Percentiles rank a stretch among this genome's conserved stretches.
phyloP scores from a whole-genome alignment of 2,329 filamentous ascomycete species.

The Ophiostoma sp. region DNA sequence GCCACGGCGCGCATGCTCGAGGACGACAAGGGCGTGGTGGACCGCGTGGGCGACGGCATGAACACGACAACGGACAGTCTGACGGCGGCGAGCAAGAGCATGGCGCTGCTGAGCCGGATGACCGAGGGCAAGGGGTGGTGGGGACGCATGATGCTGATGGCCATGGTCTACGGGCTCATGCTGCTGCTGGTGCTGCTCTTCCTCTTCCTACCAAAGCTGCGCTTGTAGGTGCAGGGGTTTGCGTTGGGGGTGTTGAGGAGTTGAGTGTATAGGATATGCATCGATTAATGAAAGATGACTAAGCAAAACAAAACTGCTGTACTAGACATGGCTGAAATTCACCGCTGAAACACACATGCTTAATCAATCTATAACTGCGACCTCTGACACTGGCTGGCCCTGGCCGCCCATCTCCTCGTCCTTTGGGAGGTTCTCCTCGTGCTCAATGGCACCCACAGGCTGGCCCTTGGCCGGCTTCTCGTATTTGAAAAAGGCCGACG shows the following conservation, averaged over 20 bases:
- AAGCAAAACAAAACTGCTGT: neutral
- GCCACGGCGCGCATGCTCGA: slow-evolving; percentile 68
- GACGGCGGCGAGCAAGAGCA: slow-evolving; percentile 67
- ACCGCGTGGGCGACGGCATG: slow-evolving; percentile 66
- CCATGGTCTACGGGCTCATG: slow-evolving; percentile 77
- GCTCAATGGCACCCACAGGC: slow-evolving; percentile 31
- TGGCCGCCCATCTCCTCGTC: neutral
- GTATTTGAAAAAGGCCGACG: slow-evolving; percentile 15
- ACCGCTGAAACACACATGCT: neutral
- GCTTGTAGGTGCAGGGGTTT: slow-evolving; percentile 35
- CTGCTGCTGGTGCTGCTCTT: slow-evolving; percentile 72
- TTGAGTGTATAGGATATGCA: neutral
- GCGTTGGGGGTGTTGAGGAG: neutral
- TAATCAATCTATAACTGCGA: neutral
- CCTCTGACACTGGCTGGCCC: neutral
- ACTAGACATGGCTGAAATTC: neutral
- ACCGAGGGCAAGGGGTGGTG: slow-evolving; percentile 85
- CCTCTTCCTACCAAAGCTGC: slow-evolving; percentile 79
- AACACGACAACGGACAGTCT: slow-evolving; percentile 71
- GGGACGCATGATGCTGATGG: slow-evolving; percentile 78
- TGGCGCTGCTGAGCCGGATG: slow-evolving; percentile 73
- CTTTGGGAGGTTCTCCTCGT: slow-evolving; percentile 18
- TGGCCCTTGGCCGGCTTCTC: slow-evolving; percentile 29
- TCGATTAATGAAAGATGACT: neutral
- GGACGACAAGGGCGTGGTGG: slow-evolving; percentile 63